Evolutionary conservation across 176 grass and related monocot genomes (phyloP), one percentile per base, ranked within the genome.

Genomic region (Oryza australiensis): DNA sequence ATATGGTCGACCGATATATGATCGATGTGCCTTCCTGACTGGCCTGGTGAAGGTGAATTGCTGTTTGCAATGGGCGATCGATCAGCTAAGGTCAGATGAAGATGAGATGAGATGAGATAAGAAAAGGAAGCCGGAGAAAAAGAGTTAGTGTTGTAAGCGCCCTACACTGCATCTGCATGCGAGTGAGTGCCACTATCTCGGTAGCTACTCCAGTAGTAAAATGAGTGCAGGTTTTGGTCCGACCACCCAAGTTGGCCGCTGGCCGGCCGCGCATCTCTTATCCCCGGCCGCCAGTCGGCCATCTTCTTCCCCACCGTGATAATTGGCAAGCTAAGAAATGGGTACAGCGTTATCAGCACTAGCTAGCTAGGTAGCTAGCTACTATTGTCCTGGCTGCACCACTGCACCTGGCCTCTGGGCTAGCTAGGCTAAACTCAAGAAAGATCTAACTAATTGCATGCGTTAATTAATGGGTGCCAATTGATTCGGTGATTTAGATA

Each of bases 161-260:
- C 22, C 46, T 62, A 69, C 26, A 69, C 26, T 29, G 51, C 68
- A 59, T 12, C 45, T 7, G n/a, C 68, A 67, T 45, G 69, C 14
- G 9, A 40, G 23, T 9, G 26, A 40, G 35, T 14, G 26, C 70
- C 82, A 89, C 87, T 76, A 18, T 49, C 46, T 49, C 4, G 13
- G 14, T 45, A 49, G 13, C 46, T 46, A 14, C 12, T 3, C 41
- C 12, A 45, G 43, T 3, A 20, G 49, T 32, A 14, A 34, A 8
- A 10, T 26, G n/a, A 34, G 14, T 75, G 70, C 29, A 40, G 57
- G 73, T 55, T 85, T 57, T 7, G 77, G 82, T 26, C 64, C 78
- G 81, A 89, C 82, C 82, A 76, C 24, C 72, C 71, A 81, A 89
- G 76, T 89, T 85, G 87, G 82, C 64, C 76, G 60, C 63, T 70